Evolutionary conservation across 805 yeast species (phyloP).

Genomic region (Barnettozyma salicaria): DNA sequence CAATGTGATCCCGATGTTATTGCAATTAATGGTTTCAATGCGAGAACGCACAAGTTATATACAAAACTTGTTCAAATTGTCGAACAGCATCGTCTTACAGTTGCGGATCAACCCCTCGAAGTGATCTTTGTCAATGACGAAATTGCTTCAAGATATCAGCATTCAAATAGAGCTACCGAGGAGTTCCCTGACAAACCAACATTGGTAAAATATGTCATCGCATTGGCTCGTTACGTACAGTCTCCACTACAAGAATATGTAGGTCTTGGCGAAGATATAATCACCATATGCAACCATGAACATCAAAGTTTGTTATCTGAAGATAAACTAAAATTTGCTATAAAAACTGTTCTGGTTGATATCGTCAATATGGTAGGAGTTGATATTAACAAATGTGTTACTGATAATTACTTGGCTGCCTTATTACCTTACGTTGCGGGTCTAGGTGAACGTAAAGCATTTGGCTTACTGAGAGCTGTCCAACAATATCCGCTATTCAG

Average conservation of each 20-base stretch:
- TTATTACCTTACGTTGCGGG: constrained; percentile 80
- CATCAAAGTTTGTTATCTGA: constrained; percentile 66
- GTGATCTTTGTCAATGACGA: constrained; percentile 88
- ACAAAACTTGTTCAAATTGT: constrained; percentile 52
- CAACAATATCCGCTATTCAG: constrained; percentile 54
- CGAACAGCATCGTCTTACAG: constrained; percentile 46
- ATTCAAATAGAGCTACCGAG: constrained; percentile 62
- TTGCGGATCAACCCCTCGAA: constrained; percentile 50
- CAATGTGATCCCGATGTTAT: constrained; percentile 81
- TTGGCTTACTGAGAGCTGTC: constrained; percentile 76
- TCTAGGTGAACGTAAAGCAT: constrained; percentile 91
- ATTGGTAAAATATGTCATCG: constrained; percentile 77
- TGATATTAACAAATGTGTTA: constrained; percentile 84
- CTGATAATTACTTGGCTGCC: constrained; percentile 65
- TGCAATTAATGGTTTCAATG: constrained; percentile 84
- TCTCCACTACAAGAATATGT: constrained; percentile 90
- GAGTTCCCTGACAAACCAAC: constrained; percentile 85
- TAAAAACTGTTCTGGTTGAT: constrained; percentile 83
- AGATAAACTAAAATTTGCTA: constrained; percentile 56
- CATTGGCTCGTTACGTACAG: constrained; percentile 86
- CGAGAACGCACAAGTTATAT: constrained; percentile 56
- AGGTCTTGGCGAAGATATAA: constrained; percentile 67
- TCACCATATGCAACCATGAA: constrained; percentile 61
- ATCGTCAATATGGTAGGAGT: constrained; percentile 88
- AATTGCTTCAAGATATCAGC: constrained; percentile 83